Percentiles rank a stretch among this genome's conserved stretches.
Conservation (phyloP, 345 rosid species). For the Moringa oleifera region DNA sequence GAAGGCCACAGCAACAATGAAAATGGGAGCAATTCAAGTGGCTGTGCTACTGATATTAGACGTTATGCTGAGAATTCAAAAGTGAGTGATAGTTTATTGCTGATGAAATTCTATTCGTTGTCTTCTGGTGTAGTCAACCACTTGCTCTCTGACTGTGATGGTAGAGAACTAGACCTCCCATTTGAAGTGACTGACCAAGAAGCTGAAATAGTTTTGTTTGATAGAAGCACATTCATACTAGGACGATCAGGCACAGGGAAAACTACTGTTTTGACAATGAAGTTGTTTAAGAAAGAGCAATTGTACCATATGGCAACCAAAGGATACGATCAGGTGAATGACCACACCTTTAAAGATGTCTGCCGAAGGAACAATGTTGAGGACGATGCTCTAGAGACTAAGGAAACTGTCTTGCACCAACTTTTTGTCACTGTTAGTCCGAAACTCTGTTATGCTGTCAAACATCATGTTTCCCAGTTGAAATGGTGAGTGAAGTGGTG, state of each 20-base stretch:
- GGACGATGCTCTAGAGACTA: conserved; percentile 9
- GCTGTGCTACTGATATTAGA: conserved; percentile 9
- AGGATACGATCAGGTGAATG: conserved; percentile 13
- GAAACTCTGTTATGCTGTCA: conserved; percentile 41
- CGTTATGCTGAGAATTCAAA: conserved; percentile 34
- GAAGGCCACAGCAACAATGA: conserved; percentile 16
- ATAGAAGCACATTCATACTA: conserved; percentile 36
- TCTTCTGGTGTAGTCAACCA: conserved; percentile 28
- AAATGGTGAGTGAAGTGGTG: conserved; percentile 28
- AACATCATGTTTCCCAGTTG: conserved; percentile 34
- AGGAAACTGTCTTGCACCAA: conserved; percentile 25
- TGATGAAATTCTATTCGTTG: conserved; percentile 50
- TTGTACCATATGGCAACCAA: conserved; percentile 19
- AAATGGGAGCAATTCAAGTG: conserved; percentile 11
- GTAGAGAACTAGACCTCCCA: conserved; percentile 38
- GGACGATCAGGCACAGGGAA: conserved; percentile 65
- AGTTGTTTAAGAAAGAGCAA: conserved; percentile 38
- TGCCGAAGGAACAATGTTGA: neutral
- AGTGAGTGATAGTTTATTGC: conserved; percentile 41
- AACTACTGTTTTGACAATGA: conserved; percentile 47
- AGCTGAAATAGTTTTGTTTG: conserved; percentile 28
- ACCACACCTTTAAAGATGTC: neutral
- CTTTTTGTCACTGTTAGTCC: conserved; percentile 52
- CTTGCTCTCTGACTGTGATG: conserved; percentile 36
- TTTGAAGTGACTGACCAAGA: conserved; percentile 48